Evolutionary conservation across 805 yeast genomes (phyloP).

Genomic region (Candida nemodendra): DNA sequence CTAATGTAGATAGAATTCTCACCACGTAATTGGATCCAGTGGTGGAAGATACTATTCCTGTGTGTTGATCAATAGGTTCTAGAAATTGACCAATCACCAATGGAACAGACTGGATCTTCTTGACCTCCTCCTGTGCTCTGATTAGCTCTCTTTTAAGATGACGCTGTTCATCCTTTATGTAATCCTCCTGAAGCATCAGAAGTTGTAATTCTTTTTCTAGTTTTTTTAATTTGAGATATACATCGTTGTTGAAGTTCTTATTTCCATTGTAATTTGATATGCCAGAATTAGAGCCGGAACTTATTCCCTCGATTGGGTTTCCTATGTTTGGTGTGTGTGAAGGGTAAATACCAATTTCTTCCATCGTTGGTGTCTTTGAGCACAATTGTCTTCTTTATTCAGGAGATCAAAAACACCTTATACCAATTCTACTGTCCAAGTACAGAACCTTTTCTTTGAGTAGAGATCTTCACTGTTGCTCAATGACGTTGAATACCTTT

Average conservation of each 20-base stretch:
- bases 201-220: constrained; percentile 89
- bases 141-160: constrained; percentile 91
- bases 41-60: constrained; percentile 95
- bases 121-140: constrained; percentile 98
- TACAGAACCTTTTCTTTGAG: no score
- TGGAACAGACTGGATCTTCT: constrained; percentile 95
- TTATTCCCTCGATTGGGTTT: constrained; percentile 20
- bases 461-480: no score
- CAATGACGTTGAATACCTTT: background rate
- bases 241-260: constrained; percentile 50
- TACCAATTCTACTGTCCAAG: no score
- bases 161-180: constrained; percentile 96
- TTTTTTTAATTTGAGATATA: constrained; percentile 80
- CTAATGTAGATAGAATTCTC: constrained; percentile 89
- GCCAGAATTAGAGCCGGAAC: constrained; percentile 26
- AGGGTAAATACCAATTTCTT: constrained; percentile 56
- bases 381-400: no score
- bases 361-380: no score
- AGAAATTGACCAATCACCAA: constrained; percentile 96
- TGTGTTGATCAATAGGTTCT: constrained; percentile 94
- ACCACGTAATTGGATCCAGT: constrained; percentile 98
- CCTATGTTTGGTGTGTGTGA: constrained; percentile 28
- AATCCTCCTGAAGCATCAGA: constrained; percentile 86
- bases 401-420: no score
- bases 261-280: constrained; percentile 16